Evolutionary conservation across 257 asterid species (phyloP).

Genomic region (Nicotiana attenuata): DNA sequence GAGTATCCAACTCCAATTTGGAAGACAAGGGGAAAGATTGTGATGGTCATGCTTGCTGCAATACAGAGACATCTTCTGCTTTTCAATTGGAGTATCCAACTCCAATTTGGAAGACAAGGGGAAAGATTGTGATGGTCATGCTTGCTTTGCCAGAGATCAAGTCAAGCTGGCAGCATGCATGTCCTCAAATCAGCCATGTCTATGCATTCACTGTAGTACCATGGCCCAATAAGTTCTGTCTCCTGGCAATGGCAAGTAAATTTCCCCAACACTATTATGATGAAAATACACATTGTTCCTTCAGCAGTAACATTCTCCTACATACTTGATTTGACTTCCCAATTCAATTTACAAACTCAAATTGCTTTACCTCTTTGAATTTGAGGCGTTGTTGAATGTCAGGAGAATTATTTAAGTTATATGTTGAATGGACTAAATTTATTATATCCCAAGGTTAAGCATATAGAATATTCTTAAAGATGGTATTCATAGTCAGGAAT

Average conservation of each 20-base stretch:
- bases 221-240: neutral
- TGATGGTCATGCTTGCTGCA: too few relatives aligned
- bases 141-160: neutral
- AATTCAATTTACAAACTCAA: neutral
- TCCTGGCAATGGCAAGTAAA: neutral
- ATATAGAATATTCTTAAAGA: neutral
- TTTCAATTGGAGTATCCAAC: neutral
- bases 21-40: neutral
- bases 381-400: neutral
- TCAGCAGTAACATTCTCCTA: neutral
- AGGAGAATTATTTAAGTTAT: neutral
- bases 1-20: neutral
- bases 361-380: neutral
- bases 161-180: neutral
- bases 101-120: neutral
- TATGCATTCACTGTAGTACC: neutral
- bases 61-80: too few relatives aligned
- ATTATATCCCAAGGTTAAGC: neutral
- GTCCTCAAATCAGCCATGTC: neutral
- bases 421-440: neutral
- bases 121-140: neutral
- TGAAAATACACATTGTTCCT: neutral
- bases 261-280: neutral
- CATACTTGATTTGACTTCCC: neutral
- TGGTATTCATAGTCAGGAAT: neutral